Conservation (phyloP, 2,329 filamentous ascomycete species). For the Endoconidiophora laricicola region DNA sequence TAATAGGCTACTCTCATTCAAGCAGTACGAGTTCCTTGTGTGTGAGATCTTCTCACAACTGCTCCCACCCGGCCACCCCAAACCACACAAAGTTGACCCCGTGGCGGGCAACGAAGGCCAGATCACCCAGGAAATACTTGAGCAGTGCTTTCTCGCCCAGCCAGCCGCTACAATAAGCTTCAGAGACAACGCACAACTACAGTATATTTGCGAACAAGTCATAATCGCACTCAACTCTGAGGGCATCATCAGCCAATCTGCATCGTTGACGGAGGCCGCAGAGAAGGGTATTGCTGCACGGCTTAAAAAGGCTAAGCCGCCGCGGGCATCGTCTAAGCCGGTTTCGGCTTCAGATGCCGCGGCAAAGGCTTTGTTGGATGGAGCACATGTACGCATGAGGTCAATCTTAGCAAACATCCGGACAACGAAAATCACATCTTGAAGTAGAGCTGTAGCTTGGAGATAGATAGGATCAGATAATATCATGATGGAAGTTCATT, state of each 20-base stretch:
- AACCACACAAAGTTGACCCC: constrained; percentile 25
- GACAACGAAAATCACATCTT: no score
- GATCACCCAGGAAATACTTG: constrained; percentile 30
- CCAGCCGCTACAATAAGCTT: constrained; percentile 43
- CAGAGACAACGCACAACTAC: constrained; percentile 57
- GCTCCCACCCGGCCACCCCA: constrained; percentile 24
- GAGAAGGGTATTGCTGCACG: constrained; percentile 5
- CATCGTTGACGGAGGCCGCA: neutral
- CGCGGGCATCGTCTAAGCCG: constrained; percentile 20
- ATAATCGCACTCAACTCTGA: constrained; percentile 4
- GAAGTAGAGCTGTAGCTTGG: no score
- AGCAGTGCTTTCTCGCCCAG: constrained; percentile 46
- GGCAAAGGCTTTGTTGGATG: constrained; percentile 27
- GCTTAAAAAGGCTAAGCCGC: constrained; percentile 29
- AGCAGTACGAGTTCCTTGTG: constrained; percentile 28
- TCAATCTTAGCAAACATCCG: constrained; percentile 6
- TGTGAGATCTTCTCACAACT: constrained; percentile 30
- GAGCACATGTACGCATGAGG: constrained; percentile 28
- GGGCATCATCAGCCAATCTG: neutral
- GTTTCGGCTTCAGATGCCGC: constrained; percentile 22
- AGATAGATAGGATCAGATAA: neutral
- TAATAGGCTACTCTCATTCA: constrained; percentile 21
- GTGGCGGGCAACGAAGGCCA: constrained; percentile 22
- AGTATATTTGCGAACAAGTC: constrained; percentile 43
- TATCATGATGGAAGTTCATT: no score